Conservation (phyloP, 2,329 filamentous ascomycete genomes). For the Aspergillus neoniger region DNA sequence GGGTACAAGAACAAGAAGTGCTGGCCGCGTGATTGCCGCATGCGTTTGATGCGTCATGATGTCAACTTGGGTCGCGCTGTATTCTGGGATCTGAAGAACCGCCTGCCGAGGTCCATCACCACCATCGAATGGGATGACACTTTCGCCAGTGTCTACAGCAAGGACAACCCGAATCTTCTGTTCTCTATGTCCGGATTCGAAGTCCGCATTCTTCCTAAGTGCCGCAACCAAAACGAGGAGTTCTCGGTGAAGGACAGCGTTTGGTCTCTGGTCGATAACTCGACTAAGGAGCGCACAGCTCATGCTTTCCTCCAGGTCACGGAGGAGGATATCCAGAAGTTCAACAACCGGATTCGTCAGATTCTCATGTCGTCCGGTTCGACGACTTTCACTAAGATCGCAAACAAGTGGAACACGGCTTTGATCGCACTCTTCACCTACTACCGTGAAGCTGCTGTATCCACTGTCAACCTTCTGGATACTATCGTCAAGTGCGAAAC, state of each 20-base stretch:
- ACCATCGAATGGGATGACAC: constrained; percentile 99
- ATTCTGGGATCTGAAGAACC: constrained; percentile 99
- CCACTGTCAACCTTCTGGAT: constrained; percentile 88
- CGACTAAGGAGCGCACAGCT: constrained; percentile 93
- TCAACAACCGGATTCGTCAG: constrained; percentile 97
- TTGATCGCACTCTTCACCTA: constrained; percentile 97
- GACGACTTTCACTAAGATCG: constrained; percentile 98
- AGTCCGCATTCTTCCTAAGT: constrained; percentile 93
- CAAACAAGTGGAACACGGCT: constrained; percentile 99
- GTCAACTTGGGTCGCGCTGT: constrained; percentile 96
- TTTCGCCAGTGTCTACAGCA: constrained; percentile 95
- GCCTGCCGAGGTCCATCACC: constrained; percentile 87
- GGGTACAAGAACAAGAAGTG: constrained; percentile 99
- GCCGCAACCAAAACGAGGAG: constrained; percentile 90
- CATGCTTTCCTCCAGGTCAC: constrained; percentile 98
- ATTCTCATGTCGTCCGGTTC: constrained; percentile 99
- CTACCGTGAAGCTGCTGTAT: constrained; percentile 95
- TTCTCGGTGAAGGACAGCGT: constrained; percentile 98
- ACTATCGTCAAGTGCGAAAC: constrained; percentile 99
- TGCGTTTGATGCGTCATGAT: constrained; percentile 98
- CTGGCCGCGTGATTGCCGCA: constrained; percentile 95
- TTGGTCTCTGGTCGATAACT: constrained; percentile 95
- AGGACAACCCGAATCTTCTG: constrained; percentile 93
- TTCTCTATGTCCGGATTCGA: constrained; percentile 99
- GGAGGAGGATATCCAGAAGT: constrained; percentile 96